Evolutionary conservation across 805 yeast species (phyloP).

Genomic region (Spathaspora arborariae): DNA sequence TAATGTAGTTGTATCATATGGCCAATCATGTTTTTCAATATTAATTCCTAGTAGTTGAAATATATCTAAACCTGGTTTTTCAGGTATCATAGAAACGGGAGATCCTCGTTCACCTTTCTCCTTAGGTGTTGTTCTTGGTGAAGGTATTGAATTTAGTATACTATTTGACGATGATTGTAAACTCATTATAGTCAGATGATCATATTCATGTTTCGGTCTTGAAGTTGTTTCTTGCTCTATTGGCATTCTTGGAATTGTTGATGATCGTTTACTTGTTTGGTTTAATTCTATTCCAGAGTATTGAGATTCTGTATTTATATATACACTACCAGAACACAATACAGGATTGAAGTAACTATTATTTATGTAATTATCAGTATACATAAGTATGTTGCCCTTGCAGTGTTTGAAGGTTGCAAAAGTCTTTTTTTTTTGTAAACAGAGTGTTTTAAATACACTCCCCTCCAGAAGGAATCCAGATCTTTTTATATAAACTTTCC

Average conservation of each 20-base stretch:
- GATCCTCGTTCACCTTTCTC: too few species aligned
- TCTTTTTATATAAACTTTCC: not conserved
- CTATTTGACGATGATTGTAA: not conserved
- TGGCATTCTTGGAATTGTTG: not conserved
- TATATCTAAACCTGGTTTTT: not conserved
- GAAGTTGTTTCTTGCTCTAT: not conserved
- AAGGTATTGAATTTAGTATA: not conserved
- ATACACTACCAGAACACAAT: not conserved
- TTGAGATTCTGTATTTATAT: not conserved
- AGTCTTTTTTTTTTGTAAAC: too few species aligned
- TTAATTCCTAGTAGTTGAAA: not conserved
- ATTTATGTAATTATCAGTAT: not conserved
- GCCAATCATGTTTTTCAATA: not conserved
- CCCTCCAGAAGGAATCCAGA: not conserved
- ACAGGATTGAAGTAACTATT: not conserved
- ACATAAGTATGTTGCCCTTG: not conserved
- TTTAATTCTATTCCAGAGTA: not conserved
- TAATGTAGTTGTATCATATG: not conserved
- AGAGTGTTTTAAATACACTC: too few species aligned
- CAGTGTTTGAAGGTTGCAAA: too few species aligned
- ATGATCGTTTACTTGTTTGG: not conserved
- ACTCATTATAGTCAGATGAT: not conserved
- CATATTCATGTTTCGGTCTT: not conserved
- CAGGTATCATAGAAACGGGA: not conserved
- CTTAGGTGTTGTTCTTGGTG: constrained; percentile 1